Evolutionary conservation across 768 basidiomycete species (phyloP).

Genomic region (Pisolithus microcarpus): DNA sequence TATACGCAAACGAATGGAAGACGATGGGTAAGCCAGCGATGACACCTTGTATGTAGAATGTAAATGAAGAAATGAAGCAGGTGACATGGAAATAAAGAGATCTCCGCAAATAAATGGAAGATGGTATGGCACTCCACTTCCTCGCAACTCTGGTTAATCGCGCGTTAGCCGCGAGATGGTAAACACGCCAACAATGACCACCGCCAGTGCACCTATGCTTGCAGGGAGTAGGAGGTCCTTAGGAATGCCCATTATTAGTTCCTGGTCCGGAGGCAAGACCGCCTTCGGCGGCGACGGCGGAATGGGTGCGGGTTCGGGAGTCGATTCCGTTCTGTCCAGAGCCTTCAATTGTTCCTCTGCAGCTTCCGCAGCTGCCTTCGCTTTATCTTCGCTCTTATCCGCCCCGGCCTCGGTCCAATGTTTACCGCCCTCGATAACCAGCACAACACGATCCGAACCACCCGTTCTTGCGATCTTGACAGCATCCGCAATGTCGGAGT

Average conservation of each 20-base stretch:
- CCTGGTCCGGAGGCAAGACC: conserved; percentile 33
- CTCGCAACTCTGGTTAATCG: conserved; percentile 11
- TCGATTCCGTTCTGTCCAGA: conserved; percentile 51
- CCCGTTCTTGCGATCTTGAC: conserved; percentile 79
- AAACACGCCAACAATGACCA: conserved; percentile 86
- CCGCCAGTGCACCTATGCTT: conserved; percentile 88
- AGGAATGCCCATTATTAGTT: conserved; percentile 78
- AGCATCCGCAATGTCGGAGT: conserved; percentile 87
- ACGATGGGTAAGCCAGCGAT: too few species aligned
- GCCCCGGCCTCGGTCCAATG: conserved; percentile 74
- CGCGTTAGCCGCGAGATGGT: conserved; percentile 69
- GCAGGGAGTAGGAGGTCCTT: conserved; percentile 92
- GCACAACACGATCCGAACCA: conserved; percentile 81
- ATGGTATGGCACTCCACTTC: not conserved
- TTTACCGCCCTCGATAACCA: conserved; percentile 88
- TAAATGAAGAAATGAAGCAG: too few species aligned
- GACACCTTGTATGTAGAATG: too few species aligned
- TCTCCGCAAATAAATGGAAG: not conserved
- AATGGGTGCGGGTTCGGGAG: conserved; percentile 27
- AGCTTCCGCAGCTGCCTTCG: conserved; percentile 45
- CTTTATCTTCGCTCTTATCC: conserved; percentile 58
- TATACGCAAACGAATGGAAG: too few species aligned
- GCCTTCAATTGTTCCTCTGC: conserved; percentile 49
- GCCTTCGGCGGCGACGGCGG: conserved; percentile 24
- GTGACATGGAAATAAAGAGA: too few species aligned